phyloP scores from a whole-genome alignment of 176 grass and related monocot genomes.

The Avena insularis region DNA sequence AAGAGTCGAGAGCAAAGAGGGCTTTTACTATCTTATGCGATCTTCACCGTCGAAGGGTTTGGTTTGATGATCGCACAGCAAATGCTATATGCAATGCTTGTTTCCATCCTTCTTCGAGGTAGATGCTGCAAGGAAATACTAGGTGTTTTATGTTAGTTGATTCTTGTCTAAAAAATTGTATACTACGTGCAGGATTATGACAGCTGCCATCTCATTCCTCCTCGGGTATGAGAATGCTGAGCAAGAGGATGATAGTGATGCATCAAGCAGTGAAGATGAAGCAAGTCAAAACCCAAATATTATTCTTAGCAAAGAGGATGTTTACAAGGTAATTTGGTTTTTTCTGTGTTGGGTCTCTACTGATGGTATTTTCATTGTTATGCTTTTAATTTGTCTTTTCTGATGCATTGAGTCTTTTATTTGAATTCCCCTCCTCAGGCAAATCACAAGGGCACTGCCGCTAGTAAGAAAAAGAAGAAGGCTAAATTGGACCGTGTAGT shows the following conservation, averaged over 20 bases:
- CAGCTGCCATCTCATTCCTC: constrained; percentile 87
- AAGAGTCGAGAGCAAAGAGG: constrained; percentile 87
- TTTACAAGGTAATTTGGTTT: constrained; percentile 81
- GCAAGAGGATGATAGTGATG: constrained; percentile 77
- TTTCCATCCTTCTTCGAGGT: constrained; percentile 92
- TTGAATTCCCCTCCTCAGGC: constrained; percentile 55
- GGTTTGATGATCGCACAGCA: constrained; percentile 94
- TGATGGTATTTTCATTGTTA: constrained; percentile 4
- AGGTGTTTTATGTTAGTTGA: neutral
- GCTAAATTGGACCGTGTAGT: constrained; percentile 88
- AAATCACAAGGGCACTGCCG: constrained; percentile 79
- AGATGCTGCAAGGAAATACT: constrained; percentile 25
- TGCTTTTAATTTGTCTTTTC: constrained; percentile 23
- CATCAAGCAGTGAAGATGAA: constrained; percentile 85
- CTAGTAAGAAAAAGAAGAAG: constrained; percentile 99
- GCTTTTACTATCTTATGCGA: constrained; percentile 89
- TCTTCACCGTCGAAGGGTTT: constrained; percentile 86
- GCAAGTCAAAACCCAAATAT: constrained; percentile 61
- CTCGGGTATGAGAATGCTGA: constrained; percentile 87
- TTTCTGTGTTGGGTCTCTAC: neutral
- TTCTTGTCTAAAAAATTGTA: constrained; percentile 33
- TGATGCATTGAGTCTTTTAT: constrained; percentile 28
- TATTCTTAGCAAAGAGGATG: constrained; percentile 81
- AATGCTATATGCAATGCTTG: constrained; percentile 94
- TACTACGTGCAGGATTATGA: constrained; percentile 72